Evolutionary conservation across 306 rosid genomes (phyloP).

Genomic region (Arachis stenosperma): DNA sequence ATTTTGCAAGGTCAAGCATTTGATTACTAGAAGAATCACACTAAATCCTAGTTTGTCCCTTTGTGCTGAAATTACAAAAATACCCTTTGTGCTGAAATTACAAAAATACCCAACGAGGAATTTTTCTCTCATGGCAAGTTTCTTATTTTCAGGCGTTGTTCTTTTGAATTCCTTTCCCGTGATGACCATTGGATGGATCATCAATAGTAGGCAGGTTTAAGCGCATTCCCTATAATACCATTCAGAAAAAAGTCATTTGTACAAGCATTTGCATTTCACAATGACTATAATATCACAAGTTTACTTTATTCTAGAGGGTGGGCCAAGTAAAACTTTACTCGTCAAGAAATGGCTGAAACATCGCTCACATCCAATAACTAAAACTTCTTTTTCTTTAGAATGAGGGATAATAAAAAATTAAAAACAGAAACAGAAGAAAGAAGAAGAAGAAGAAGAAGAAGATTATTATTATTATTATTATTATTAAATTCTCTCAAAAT

Average conservation of each 20-base stretch:
- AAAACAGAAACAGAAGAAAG: too few species aligned
- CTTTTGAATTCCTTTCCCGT: conserved; percentile 53
- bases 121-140: conserved; percentile 29
- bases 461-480: too few species aligned
- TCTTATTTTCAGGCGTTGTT: conserved; percentile 37
- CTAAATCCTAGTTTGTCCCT: conserved; percentile 46
- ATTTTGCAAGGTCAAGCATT: too few species aligned
- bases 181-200: conserved; percentile 84
- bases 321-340: not conserved
- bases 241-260: conserved; percentile 9
- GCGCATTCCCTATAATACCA: conserved; percentile 82
- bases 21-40: too few species aligned
- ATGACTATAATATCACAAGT: conserved; percentile 9
- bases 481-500: too few species aligned
- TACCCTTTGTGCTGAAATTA: conserved; percentile 30
- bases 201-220: conserved; percentile 82
- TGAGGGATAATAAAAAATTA: too few species aligned
- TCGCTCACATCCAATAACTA: too few species aligned
- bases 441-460: too few species aligned
- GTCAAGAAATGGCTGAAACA: not conserved
- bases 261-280: not conserved
- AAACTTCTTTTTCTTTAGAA: too few species aligned
- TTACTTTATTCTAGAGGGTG: not conserved
- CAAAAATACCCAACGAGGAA: not conserved
- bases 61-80: conserved; percentile 26